Conservation (phyloP, 495 filamentous ascomycete species). For the Bacidia gigantensis region DNA sequence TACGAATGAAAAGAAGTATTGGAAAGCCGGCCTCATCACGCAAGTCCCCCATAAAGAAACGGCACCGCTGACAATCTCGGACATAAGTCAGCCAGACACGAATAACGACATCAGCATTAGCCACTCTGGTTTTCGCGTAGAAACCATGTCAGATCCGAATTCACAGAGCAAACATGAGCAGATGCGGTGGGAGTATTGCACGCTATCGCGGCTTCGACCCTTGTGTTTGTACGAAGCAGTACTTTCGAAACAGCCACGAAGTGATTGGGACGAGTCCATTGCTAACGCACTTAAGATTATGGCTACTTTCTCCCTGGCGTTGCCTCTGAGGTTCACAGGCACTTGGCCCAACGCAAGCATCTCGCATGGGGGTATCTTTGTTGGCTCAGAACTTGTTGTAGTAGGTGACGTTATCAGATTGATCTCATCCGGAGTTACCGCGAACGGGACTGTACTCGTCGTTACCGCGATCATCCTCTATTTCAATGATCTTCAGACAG, state of each 20-base stretch:
- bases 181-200: conserved; percentile 40
- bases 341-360: conserved; percentile 39
- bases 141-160: conserved; percentile 39
- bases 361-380: conserved; percentile 38
- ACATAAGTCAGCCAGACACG: not conserved
- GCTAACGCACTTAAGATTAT: conserved; percentile 39
- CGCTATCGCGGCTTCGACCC: conserved; percentile 40
- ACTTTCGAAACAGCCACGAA: conserved; percentile 25
- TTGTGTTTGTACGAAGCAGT: conserved; percentile 37
- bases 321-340: conserved; percentile 37
- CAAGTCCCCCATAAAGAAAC: not conserved
- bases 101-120: conserved; percentile 23
- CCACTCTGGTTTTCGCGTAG: conserved; percentile 44
- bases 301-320: conserved; percentile 37
- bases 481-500: conserved; percentile 26
- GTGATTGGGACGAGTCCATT: conserved; percentile 39
- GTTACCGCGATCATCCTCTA: conserved; percentile 41
- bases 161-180: conserved; percentile 36
- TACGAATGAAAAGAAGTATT: not conserved
- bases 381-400: conserved; percentile 41
- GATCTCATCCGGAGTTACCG: conserved; percentile 19
- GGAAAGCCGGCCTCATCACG: conserved; percentile 3
- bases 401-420: conserved; percentile 42
- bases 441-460: not conserved
- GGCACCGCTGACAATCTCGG: not conserved